Base-by-base conservation (phyloP, 345 rosid genomes). In the Hibiscus tridactylites region DNA sequence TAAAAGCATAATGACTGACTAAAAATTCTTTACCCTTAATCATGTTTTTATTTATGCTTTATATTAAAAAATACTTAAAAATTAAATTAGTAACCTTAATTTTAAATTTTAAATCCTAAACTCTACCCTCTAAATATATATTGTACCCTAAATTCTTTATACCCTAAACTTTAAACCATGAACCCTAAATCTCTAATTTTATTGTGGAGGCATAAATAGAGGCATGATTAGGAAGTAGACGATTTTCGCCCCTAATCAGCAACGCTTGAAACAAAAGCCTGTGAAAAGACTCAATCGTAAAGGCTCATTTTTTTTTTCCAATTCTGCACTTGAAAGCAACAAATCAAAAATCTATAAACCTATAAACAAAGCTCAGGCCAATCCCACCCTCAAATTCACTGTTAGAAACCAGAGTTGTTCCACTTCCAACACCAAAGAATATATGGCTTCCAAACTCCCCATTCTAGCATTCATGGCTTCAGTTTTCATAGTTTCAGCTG, bases 321-420 rank as follows among this genome's bases (percentile, higher is more conserved):
- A 76, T 56, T 56, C 84, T 87, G 88, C 76, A 84, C 90, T 83
- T 74, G 80, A 71, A 88, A 90, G 93, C 82, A 84, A 80, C 56
- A 65, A 46, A 35, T 1, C 11, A 53, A 53, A 53, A 78, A 73
- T 63, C 75, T 56, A 56, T 67, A 65, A 59, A 17, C 3, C 80
- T 66, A 76, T 82, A 78, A 74, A 78, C 71, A 80, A 61, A n/a
- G 2, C 59, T 46, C 73, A 28, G 71, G 1, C 61, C 74, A 26
- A 54, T 33, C 53, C 76, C 26, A 11, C 67, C 33, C 68, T 60
- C 62, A n/a, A 17, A 37, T 53, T 47, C 75, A 74, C 61, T 74
- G 63, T 54, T 67, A 65, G 37, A 56, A 63, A 47, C 29, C 67
- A 50, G 33, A 65, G 31, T 37, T 5, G 5, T 3, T 28, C 24